Evolutionary conservation across 306 rosid species (phyloP).

Genomic region (Lablab purpureus): DNA sequence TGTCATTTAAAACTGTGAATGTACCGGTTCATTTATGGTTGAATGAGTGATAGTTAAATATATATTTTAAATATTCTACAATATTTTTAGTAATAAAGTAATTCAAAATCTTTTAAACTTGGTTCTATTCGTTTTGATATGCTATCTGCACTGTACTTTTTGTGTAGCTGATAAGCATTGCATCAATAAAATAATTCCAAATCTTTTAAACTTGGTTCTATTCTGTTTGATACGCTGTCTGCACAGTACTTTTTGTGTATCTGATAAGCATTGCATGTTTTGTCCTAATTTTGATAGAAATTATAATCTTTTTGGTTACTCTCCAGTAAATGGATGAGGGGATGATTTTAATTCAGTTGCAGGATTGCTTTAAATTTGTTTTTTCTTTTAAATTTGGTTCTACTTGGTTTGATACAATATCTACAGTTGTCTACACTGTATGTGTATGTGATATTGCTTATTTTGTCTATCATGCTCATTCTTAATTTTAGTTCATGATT

Average conservation of each 20-base stretch:
- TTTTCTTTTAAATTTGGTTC: neutral
- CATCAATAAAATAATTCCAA: too few relatives aligned
- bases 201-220: conserved; percentile 4
- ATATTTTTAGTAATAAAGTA: too few relatives aligned
- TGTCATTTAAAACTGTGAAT: neutral
- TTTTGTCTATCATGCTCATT: neutral
- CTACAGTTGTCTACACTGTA: neutral
- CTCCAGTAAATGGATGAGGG: conserved; percentile 3
- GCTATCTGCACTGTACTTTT: conserved; percentile 22
- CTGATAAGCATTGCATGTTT: conserved; percentile 1
- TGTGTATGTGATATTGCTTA: neutral
- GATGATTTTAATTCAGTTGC: conserved; percentile 32
- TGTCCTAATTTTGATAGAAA: conserved; percentile 30
- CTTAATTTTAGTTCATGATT: conserved; percentile 41
- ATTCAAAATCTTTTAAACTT: conserved; percentile 6
- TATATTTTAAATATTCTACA: too few relatives aligned
- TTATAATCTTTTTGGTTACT: conserved; percentile 2
- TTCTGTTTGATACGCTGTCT: neutral
- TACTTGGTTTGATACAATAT: too few relatives aligned
- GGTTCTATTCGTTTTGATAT: neutral
- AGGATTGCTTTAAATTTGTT: neutral
- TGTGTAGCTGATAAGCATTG: conserved; percentile 9
- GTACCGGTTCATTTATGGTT: too few relatives aligned
- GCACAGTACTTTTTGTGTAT: conserved; percentile 21
- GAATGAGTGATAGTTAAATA: too few relatives aligned